Conservation (phyloP, 176 grass and related monocot genomes). For the Oryza meyeriana region DNA sequence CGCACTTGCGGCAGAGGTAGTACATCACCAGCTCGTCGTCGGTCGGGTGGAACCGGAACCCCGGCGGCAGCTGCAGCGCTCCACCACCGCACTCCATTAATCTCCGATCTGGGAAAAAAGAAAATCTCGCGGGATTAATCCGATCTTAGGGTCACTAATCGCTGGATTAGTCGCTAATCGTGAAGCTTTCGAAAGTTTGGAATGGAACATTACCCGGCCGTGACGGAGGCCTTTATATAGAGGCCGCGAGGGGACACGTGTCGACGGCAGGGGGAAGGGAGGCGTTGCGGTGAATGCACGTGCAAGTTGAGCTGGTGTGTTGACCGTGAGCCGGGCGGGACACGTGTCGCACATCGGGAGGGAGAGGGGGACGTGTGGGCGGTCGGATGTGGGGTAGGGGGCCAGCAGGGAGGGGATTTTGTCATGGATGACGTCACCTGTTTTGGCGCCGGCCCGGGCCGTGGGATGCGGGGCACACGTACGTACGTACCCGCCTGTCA, state of each 20-base stretch:
- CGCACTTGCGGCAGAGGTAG: conserved; percentile 85
- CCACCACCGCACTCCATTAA: conserved; percentile 58
- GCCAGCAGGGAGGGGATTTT: neutral
- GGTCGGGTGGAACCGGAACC: conserved; percentile 92
- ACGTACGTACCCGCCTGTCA: neutral
- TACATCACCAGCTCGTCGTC: conserved; percentile 87
- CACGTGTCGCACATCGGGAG: conserved; percentile 35
- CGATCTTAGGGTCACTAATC: neutral
- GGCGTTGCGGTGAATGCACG: conserved; percentile 31
- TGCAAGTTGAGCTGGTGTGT: conserved; percentile 17
- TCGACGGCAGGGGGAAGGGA: neutral
- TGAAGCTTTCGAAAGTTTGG: neutral
- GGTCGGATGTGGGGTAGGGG: neutral
- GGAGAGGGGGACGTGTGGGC: neutral
- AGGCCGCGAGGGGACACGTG: neutral
- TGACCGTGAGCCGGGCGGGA: fast-evolving
- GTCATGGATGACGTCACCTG: conserved; percentile 61
- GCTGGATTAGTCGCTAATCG: neutral
- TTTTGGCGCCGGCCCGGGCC: conserved; percentile 13
- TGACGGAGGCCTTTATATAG: neutral
- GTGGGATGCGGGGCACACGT: neutral
- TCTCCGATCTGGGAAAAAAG: neutral
- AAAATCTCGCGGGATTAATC: neutral
- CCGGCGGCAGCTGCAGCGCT: conserved; percentile 70
- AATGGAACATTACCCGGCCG: conserved; percentile 27